Percentiles rank a stretch among this genome's conserved stretches.
These are phyloP conservation scores for Leccinum truebloodii DNA, from an alignment of 768 basidiomycete genomes.

Conservation along the genomic window DNA sequence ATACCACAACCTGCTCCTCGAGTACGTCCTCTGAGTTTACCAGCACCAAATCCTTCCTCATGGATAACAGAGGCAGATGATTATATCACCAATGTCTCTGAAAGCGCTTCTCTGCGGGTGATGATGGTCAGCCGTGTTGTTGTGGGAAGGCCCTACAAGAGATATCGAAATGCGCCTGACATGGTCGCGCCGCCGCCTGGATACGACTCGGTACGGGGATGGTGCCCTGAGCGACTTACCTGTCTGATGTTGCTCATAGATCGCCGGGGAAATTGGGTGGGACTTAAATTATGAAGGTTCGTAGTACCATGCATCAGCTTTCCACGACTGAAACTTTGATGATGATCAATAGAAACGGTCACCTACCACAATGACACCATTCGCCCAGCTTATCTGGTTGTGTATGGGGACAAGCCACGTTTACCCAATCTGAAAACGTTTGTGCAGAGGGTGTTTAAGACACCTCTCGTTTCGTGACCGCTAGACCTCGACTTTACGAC, in stretches of 20 bases:
- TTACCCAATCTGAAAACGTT: constrained; percentile 27
- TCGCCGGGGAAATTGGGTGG: constrained; percentile 61
- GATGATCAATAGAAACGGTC: constrained; percentile 50
- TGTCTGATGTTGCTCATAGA: constrained; percentile 34
- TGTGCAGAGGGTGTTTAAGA: constrained; percentile 33
- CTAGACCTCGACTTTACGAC: neutral
- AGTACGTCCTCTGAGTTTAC: constrained; percentile 40
- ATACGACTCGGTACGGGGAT: constrained; percentile 54
- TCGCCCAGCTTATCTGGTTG: constrained; percentile 64
- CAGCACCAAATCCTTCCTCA: constrained; percentile 2
- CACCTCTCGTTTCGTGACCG: constrained; percentile 29
- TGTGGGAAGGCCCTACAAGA: constrained; percentile 57
- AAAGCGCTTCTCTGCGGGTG: constrained; percentile 46
- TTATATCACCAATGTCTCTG: constrained; percentile 48
- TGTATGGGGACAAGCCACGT: constrained; percentile 46
- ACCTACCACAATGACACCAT: constrained; percentile 68
- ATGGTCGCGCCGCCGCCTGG: constrained; percentile 54
- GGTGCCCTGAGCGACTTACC: constrained; percentile 7
- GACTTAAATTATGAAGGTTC: constrained; percentile 61
- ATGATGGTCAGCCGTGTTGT: constrained; percentile 61
- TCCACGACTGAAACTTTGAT: neutral
- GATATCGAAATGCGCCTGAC: constrained; percentile 48
- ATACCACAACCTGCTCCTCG: constrained; percentile 65
- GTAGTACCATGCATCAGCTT: constrained; percentile 3
- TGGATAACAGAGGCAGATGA: constrained; percentile 60